phyloP scores from a whole-genome alignment of 75 land plant species.

The Cupressus sempervirens region DNA sequence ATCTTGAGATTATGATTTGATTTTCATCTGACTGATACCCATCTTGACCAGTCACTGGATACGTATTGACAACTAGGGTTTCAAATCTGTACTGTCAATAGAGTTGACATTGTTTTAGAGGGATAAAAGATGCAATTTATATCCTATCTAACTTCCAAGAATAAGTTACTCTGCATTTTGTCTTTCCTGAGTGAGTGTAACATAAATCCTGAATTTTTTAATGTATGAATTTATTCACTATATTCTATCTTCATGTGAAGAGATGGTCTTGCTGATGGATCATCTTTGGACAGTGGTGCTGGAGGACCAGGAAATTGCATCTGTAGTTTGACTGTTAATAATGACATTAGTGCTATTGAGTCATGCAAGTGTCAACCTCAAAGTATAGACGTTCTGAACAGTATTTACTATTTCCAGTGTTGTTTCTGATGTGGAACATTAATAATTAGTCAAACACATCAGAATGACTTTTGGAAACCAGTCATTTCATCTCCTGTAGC shows the following conservation, averaged over 20 bases:
- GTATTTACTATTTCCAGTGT: not conserved
- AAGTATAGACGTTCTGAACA: not conserved
- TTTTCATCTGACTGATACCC: not conserved
- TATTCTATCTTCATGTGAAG: slow-evolving; percentile 5
- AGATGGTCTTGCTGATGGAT: not conserved
- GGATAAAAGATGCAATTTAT: not conserved
- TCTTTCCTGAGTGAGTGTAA: not conserved
- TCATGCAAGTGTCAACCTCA: slow-evolving; percentile 3
- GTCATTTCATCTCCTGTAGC: not conserved
- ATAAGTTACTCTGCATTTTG: not conserved
- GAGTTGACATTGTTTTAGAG: not conserved
- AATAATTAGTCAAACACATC: not conserved
- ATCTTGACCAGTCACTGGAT: not conserved
- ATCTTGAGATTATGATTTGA: not conserved
- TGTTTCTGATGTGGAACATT: not conserved
- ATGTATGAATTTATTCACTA: slow-evolving; percentile 23
- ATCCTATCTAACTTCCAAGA: not conserved
- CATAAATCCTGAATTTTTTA: not conserved
- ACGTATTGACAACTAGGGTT: not conserved
- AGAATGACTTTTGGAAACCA: not conserved
- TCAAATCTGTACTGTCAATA: not conserved
- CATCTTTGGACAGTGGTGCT: slow-evolving; percentile 13
- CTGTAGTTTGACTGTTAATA: not conserved
- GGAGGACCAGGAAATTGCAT: slow-evolving; percentile 10
- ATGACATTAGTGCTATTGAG: not conserved